Percentiles rank a stretch among this genome's conserved stretches.
Conservation (phyloP, 2,329 filamentous ascomycete genomes). For the Penicillium sp. region DNA sequence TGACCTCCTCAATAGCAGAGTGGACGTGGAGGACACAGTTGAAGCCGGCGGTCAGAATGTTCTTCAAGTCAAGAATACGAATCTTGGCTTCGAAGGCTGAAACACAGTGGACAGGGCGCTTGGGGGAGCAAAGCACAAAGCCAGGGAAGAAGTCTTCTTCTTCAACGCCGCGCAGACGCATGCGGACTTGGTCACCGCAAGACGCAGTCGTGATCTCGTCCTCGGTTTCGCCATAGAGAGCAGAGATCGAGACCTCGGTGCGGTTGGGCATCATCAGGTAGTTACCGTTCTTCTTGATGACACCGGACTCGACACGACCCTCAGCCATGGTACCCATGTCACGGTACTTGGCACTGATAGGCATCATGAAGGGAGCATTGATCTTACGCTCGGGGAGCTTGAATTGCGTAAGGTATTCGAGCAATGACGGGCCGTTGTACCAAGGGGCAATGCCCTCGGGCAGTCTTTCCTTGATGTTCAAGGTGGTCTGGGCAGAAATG, state of each 20-base stretch:
- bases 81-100: conserved; percentile 91
- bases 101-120: conserved; percentile 88
- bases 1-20: conserved; percentile 95
- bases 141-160: conserved; percentile 95
- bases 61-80: conserved; percentile 88
- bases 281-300: conserved; percentile 80
- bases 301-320: conserved; percentile 92
- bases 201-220: conserved; percentile 77
- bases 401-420: conserved; percentile 95
- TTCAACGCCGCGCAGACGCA: conserved; percentile 89
- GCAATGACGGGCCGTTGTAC: conserved; percentile 82
- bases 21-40: conserved; percentile 98
- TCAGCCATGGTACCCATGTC: conserved; percentile 98
- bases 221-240: conserved; percentile 91
- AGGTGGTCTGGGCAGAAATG: conserved; percentile 78
- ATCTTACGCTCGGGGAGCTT: conserved; percentile 88
- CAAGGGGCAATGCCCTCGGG: conserved; percentile 70
- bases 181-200: conserved; percentile 89
- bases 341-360: conserved; percentile 88
- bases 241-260: conserved; percentile 70
- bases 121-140: conserved; percentile 92
- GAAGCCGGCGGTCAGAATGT: conserved; percentile 87
- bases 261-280: conserved; percentile 96
- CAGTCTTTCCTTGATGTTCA: conserved; percentile 84
- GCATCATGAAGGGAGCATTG: conserved; percentile 99